These are phyloP conservation scores for Colletotrichum sp. DNA, from an alignment of 2,329 filamentous ascomycete genomes.

Conservation along the genomic window DNA sequence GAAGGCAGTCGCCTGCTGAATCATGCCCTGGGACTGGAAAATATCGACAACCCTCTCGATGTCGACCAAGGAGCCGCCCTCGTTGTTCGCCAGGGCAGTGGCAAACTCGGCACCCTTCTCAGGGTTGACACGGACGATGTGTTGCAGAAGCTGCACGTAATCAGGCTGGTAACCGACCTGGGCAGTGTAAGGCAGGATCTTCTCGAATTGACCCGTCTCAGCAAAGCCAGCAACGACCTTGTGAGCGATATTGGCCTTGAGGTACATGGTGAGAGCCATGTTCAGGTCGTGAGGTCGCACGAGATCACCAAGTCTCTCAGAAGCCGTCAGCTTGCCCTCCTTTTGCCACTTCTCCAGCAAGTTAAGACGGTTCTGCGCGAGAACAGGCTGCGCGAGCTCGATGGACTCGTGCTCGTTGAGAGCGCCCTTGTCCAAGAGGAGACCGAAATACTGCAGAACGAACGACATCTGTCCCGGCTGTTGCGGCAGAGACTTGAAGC, in stretches of 20 bases:
- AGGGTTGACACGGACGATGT: conserved; percentile 88
- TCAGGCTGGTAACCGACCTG: conserved; percentile 92
- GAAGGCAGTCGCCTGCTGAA: conserved; percentile 98
- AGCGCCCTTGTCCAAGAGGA: conserved; percentile 92
- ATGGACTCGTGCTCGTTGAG: conserved; percentile 94
- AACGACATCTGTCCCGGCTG: conserved; percentile 88
- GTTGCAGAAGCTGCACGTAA: conserved; percentile 88
- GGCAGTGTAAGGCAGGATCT: conserved; percentile 90
- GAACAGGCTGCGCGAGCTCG: conserved; percentile 89
- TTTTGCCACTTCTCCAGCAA: conserved; percentile 97
- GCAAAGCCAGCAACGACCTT: conserved; percentile 96
- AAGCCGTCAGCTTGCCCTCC: conserved; percentile 94
- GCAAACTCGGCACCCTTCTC: conserved; percentile 97
- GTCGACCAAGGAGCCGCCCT: conserved; percentile 86
- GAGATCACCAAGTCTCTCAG: conserved; percentile 94
- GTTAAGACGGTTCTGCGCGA: conserved; percentile 93
- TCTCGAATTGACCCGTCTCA: conserved; percentile 95
- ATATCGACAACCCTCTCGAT: conserved; percentile 96
- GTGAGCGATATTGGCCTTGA: conserved; percentile 86
- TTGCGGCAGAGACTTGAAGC: conserved; percentile 86
- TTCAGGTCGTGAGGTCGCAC: conserved; percentile 88
- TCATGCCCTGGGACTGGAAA: conserved; percentile 97
- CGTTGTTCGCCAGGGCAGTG: conserved; percentile 87
- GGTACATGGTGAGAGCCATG: conserved; percentile 87
- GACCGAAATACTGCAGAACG: conserved; percentile 96